Evolutionary conservation across 768 basidiomycete species (phyloP).

Genomic region (Leucocoprinus leucothites): DNA sequence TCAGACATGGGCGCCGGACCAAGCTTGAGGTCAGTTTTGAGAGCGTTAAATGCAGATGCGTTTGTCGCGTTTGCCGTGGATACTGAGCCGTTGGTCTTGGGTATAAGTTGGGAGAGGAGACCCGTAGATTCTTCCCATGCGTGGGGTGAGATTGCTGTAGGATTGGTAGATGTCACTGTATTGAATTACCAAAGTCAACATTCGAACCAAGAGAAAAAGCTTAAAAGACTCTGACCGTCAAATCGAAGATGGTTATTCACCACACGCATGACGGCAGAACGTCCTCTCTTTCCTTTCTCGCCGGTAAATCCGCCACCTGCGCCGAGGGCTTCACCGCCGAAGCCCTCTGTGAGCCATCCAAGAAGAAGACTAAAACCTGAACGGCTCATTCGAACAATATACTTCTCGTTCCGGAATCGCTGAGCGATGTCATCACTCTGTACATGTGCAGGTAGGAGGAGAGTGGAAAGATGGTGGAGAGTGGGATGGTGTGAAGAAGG

Average conservation of each 20-base stretch:
- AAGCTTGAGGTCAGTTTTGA: slow-evolving; percentile 78
- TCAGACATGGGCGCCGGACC: slow-evolving; percentile 79
- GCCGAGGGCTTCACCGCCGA: slow-evolving; percentile 83
- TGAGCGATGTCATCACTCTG: slow-evolving; percentile 80
- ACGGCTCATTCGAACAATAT: slow-evolving; percentile 83
- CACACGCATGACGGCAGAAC: slow-evolving; percentile 89
- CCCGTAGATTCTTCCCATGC: slow-evolving; percentile 89
- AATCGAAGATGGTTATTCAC: slow-evolving; percentile 92
- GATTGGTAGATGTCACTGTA: slow-evolving; percentile 68
- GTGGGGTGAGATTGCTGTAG: slow-evolving; percentile 57
- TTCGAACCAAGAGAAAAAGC: slow-evolving; percentile 1
- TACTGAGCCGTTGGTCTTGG: slow-evolving; percentile 45
- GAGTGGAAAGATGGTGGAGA: slow-evolving; percentile 73
- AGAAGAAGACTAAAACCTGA: slow-evolving; percentile 90
- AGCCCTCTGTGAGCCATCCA: slow-evolving; percentile 94
- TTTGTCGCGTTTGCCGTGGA: slow-evolving; percentile 30
- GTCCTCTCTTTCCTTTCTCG: slow-evolving; percentile 77
- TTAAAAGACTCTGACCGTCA: slow-evolving; percentile 58
- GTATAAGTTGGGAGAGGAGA: slow-evolving; percentile 73
- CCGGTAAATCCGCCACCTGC: slow-evolving; percentile 76
- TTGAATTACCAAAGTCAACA: slow-evolving; percentile 14
- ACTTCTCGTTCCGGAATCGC: slow-evolving; percentile 87
- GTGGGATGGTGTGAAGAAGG: slow-evolving; percentile 61
- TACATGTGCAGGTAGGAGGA: slow-evolving; percentile 82
- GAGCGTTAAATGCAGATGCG: slow-evolving; percentile 68